These are phyloP conservation scores for Globisporangium cystogenes DNA, from an alignment of 352 stramenopile genomes.

Conservation along the genomic window DNA sequence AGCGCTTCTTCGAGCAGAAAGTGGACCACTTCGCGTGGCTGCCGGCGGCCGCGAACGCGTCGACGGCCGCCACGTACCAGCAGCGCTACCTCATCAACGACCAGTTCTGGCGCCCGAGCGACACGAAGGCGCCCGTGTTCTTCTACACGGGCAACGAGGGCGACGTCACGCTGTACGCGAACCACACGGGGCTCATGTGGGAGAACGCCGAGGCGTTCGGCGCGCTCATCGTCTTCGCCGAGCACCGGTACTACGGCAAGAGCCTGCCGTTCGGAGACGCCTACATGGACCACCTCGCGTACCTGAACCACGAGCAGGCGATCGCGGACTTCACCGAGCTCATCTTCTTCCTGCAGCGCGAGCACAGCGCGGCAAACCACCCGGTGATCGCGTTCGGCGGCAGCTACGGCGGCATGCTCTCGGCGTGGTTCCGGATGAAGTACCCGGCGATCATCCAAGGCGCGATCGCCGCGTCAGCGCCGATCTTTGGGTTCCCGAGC, in stretches of 20 bases:
- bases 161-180: conserved; percentile 92
- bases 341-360: conserved; percentile 77
- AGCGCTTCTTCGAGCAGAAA: conserved; percentile 84
- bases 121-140: conserved; percentile 80
- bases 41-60: conserved; percentile 9
- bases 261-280: conserved; percentile 73
- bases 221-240: conserved; percentile 91
- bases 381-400: conserved; percentile 94
- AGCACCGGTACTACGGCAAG: conserved; percentile 95
- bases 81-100: conserved; percentile 90
- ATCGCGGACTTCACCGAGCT: conserved; percentile 91
- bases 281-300: conserved; percentile 73
- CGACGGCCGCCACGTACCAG: conserved; percentile 55
- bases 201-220: conserved; percentile 87
- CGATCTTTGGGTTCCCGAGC: conserved; percentile 88
- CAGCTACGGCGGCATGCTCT: conserved; percentile 96
- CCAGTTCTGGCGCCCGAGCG: conserved; percentile 66
- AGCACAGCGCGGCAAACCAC: conserved; percentile 63
- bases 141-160: conserved; percentile 95
- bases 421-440: conserved; percentile 93
- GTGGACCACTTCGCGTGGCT: conserved; percentile 89
- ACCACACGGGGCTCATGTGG: conserved; percentile 94
- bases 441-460: conserved; percentile 91
- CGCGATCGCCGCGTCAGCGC: conserved; percentile 92
- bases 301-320: conserved; percentile 89